Conservation (phyloP, 768 basidiomycete species). For the Leccinum olivaceopallidum region DNA sequence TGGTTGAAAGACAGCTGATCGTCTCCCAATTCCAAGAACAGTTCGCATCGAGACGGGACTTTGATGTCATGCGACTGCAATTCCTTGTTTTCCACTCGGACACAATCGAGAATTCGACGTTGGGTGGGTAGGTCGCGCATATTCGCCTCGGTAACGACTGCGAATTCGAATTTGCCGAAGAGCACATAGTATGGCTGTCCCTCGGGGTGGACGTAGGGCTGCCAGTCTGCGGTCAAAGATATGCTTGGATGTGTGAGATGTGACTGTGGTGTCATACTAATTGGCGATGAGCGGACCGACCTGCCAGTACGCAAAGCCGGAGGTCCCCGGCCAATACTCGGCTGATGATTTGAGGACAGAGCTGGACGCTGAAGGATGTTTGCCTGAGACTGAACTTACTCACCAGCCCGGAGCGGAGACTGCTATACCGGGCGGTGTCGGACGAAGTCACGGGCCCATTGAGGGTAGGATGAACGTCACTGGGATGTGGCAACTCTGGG, state of each 20-base stretch:
- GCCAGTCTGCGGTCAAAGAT: conserved; percentile 36
- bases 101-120: conserved; percentile 40
- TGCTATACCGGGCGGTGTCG: conserved; percentile 16
- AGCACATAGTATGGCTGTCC: conserved; percentile 54
- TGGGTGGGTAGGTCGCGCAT: conserved; percentile 40
- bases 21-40: conserved; percentile 49
- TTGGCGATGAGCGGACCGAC: too few species aligned
- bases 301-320: background rate
- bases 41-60: conserved; percentile 44
- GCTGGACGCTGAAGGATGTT: background rate
- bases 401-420: conserved; percentile 1
- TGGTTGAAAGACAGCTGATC: conserved; percentile 46
- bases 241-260: conserved; percentile 23
- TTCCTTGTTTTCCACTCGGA: conserved; percentile 33
- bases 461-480: background rate
- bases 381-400: background rate
- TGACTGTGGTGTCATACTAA: too few species aligned
- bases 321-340: conserved; percentile 8
- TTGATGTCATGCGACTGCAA: conserved; percentile 34
- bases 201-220: conserved; percentile 53
- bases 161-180: conserved; percentile 23
- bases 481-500: background rate
- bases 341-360: background rate
- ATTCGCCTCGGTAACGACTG: conserved; percentile 58
- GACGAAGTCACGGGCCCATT: conserved; percentile 18